phyloP scores from a whole-genome alignment of 106 monocot species.

The Acorus calamus region DNA sequence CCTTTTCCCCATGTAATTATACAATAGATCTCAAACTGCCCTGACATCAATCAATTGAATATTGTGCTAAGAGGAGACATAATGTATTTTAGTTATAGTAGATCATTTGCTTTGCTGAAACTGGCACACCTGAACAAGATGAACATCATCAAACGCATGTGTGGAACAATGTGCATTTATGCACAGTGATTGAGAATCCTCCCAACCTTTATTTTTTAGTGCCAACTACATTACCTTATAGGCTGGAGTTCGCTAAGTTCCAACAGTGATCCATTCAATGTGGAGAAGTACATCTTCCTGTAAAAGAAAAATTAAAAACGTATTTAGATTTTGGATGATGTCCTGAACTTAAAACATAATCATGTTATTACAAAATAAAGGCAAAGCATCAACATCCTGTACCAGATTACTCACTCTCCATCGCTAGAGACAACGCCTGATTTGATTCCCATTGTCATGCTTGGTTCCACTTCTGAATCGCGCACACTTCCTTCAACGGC shows the following conservation, averaged over 20 bases:
- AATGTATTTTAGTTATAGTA: too few relatives aligned
- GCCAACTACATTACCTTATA: constrained; percentile 29
- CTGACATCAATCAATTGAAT: too few relatives aligned
- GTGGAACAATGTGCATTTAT: too few relatives aligned
- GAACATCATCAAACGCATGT: too few relatives aligned
- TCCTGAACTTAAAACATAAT: not conserved
- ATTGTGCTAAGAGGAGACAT: too few relatives aligned
- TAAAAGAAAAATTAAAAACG: constrained; percentile 4
- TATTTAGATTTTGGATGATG: not conserved
- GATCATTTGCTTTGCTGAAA: too few relatives aligned
- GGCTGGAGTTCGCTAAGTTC: constrained; percentile 69
- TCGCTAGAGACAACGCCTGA: constrained; percentile 41
- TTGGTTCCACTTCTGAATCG: constrained; percentile 22
- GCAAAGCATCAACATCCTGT: constrained; percentile 7
- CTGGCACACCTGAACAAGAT: too few relatives aligned
- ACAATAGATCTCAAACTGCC: too few relatives aligned
- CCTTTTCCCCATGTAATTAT: too few relatives aligned
- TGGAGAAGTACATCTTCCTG: constrained; percentile 64
- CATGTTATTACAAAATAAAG: too few relatives aligned
- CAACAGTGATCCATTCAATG: constrained; percentile 39
- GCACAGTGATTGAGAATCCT: too few relatives aligned
- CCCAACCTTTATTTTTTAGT: too few relatives aligned
- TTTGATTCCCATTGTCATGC: constrained; percentile 29
- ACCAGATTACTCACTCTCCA: constrained; percentile 77
- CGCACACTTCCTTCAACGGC: constrained; percentile 12